A percentile compares a stretch with the other conserved stretches of the same genome.
Conservation (phyloP, 2,329 filamentous ascomycete genomes). For the Kalaharituber pfeilii region DNA sequence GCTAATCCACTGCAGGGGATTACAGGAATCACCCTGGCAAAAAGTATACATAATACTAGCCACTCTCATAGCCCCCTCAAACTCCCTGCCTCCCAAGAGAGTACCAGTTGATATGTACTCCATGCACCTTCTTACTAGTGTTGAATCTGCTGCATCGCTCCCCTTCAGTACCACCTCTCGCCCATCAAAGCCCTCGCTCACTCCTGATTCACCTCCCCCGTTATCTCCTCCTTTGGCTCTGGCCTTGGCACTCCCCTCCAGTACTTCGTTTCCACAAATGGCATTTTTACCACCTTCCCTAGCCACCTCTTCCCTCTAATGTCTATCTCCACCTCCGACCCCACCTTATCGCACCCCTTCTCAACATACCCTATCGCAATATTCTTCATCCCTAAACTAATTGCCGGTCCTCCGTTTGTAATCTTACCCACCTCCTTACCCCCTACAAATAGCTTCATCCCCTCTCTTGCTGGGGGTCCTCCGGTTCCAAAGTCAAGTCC, state of each 20-base stretch:
- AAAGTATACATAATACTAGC: too few relatives aligned
- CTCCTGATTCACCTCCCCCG: too few relatives aligned
- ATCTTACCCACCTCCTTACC: conserved; percentile 46
- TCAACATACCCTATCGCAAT: conserved; percentile 91
- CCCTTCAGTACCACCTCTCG: too few relatives aligned
- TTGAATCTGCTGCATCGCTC: too few relatives aligned
- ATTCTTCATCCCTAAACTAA: conserved; percentile 60
- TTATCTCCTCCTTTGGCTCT: too few relatives aligned
- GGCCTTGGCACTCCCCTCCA: conserved; percentile 37
- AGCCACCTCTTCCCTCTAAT: conserved; percentile 60
- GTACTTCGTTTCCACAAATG: conserved; percentile 68
- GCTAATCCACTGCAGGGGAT: too few relatives aligned
- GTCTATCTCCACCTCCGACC: conserved; percentile 61
- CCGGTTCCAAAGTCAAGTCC: conserved; percentile 54
- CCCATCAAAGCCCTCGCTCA: too few relatives aligned
- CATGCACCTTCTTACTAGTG: too few relatives aligned
- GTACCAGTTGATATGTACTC: too few relatives aligned
- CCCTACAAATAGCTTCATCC: conserved; percentile 51
- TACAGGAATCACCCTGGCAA: too few relatives aligned
- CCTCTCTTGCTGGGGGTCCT: conserved; percentile 78
- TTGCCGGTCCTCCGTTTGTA: conserved; percentile 80
- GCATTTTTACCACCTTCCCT: conserved; percentile 71
- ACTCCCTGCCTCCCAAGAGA: too few relatives aligned
- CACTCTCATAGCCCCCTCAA: too few relatives aligned
- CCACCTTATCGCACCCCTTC: conserved; percentile 64